These are phyloP conservation scores for Carallia pectinifolia DNA, from an alignment of 345 rosid species.

Conservation along the genomic window DNA sequence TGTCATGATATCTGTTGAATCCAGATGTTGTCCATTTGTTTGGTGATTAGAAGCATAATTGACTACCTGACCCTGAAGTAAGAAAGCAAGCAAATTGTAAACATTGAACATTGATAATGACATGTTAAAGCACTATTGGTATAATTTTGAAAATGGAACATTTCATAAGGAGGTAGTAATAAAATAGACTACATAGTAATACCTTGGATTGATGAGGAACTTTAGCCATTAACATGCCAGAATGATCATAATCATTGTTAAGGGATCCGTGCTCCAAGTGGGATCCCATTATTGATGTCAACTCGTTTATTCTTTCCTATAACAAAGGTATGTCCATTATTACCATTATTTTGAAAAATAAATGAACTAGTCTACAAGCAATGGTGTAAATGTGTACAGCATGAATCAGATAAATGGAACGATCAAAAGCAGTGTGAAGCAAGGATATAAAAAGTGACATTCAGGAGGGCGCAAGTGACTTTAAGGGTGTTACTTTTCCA, in stretches of 20 bases:
- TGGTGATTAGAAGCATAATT: conserved; percentile 30
- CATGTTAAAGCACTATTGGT: not conserved
- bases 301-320: conserved; percentile 73
- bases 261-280: conserved; percentile 36
- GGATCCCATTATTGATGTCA: conserved; percentile 38
- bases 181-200: conserved; percentile 34
- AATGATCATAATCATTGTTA: conserved; percentile 29
- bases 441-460: too few relatives aligned
- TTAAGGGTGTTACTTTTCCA: too few relatives aligned
- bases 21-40: conserved; percentile 24
- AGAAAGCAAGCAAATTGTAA: conserved; percentile 2
- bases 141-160: conserved; percentile 1
- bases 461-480: too few relatives aligned
- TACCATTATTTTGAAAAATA: not conserved
- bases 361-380: not conserved
- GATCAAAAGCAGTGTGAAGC: too few relatives aligned
- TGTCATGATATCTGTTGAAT: conserved; percentile 26
- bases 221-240: conserved; percentile 30
- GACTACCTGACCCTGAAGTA: conserved; percentile 37
- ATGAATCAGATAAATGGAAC: too few relatives aligned
- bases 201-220: conserved; percentile 47
- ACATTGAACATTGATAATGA: not conserved
- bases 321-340: conserved; percentile 8
- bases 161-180: conserved; percentile 12
- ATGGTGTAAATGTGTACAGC: not conserved